Evolutionary conservation across 2,329 filamentous ascomycete genomes (phyloP).

Genomic region (Xylaria sp.): DNA sequence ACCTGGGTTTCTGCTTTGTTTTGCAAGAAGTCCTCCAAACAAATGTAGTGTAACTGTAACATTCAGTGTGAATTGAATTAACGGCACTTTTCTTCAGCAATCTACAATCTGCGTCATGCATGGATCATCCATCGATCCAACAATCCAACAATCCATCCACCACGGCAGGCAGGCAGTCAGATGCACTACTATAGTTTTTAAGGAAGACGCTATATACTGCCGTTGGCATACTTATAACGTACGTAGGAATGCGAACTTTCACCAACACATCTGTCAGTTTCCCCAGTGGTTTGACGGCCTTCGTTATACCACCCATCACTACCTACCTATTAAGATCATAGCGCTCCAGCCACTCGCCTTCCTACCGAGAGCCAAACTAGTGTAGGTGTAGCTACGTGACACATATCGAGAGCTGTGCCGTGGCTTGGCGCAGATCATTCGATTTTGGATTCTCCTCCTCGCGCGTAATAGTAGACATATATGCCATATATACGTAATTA

Average conservation of each 20-base stretch:
- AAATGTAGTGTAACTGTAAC: too few relatives aligned
- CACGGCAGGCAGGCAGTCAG: slow-evolving; percentile 8
- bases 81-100: too few relatives aligned
- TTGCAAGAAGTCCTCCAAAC: too few relatives aligned
- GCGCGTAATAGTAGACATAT: too few relatives aligned
- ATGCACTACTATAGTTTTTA: neutral
- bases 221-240: neutral
- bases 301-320: neutral
- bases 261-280: neutral
- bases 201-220: neutral
- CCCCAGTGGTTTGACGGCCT: slow-evolving; percentile 17
- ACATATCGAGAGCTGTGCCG: slow-evolving; percentile 15
- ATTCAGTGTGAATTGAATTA: too few relatives aligned
- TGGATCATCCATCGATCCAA: slow-evolving; percentile 7
- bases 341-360: slow-evolving; percentile 11
- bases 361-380: slow-evolving; percentile 12
- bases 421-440: slow-evolving; percentile 25
- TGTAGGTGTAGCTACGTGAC: too few relatives aligned
- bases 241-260: neutral
- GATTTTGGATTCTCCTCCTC: slow-evolving; percentile 11
- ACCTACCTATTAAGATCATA: slow-evolving; percentile 9
- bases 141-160: too few relatives aligned
- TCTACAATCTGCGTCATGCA: slow-evolving; percentile 26
- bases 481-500: neutral
- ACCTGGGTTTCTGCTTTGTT: slow-evolving; percentile 5